A percentile compares a stretch with the other conserved stretches of the same genome.
Evolutionary conservation across 2,329 filamentous ascomycete species (phyloP).

Genomic region (Colletotrichum horii): DNA sequence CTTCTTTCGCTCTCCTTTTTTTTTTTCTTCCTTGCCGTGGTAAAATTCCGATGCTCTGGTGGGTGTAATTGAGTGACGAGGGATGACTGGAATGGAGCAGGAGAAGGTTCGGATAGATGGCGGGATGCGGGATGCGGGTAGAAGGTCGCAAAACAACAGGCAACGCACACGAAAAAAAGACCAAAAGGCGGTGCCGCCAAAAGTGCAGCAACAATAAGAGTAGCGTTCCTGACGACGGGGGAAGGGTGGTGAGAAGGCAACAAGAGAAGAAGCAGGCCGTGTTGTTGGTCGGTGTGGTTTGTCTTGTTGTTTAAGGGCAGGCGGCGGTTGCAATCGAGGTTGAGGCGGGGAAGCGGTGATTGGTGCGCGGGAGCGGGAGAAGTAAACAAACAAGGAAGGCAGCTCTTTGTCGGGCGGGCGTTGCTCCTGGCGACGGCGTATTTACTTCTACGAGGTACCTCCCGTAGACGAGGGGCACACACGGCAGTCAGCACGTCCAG

Average conservation of each 20-base stretch:
- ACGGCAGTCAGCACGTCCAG: not conserved
- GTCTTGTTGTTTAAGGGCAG: conserved; percentile 25
- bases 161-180: conserved; percentile 14
- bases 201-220: conserved; percentile 12
- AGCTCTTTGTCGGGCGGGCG: conserved; percentile 19
- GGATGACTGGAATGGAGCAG: conserved; percentile 14
- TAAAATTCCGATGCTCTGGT: conserved; percentile 1
- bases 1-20: not conserved
- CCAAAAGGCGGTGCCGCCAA: conserved; percentile 8
- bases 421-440: conserved; percentile 22
- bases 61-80: conserved; percentile 4
- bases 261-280: conserved; percentile 3
- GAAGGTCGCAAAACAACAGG: conserved; percentile 15
- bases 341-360: conserved; percentile 22
- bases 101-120: not conserved
- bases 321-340: conserved; percentile 8
- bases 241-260: conserved; percentile 14
- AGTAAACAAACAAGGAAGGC: conserved; percentile 26
- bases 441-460: not conserved
- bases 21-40: not conserved
- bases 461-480: not conserved
- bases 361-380: conserved; percentile 20
- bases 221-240: conserved; percentile 23
- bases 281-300: conserved; percentile 15
- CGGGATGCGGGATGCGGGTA: not conserved